phyloP scores from a whole-genome alignment of 2,329 filamentous ascomycete genomes.

The Xylaria sp. region DNA sequence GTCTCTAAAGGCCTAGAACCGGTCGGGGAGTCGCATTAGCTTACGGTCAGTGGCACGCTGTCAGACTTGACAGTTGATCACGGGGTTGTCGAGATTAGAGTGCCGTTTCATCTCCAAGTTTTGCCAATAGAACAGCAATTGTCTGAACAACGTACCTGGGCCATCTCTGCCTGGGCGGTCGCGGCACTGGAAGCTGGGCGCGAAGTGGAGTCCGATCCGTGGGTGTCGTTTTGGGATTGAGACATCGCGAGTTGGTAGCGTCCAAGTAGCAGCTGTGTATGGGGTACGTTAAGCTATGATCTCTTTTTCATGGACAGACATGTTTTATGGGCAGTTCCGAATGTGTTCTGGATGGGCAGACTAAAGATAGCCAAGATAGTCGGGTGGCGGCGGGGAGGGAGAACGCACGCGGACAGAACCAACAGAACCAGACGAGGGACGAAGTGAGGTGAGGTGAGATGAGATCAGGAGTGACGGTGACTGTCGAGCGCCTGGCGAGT shows the following conservation, averaged over 20 bases:
- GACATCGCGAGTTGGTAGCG: conserved; percentile 37
- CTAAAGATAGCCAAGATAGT: not conserved
- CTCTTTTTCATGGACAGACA: too few species aligned
- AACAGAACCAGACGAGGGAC: too few species aligned
- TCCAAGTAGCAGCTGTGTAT: not conserved
- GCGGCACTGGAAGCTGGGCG: conserved; percentile 33
- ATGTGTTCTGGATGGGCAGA: conserved; percentile 6
- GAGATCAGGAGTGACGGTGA: not conserved
- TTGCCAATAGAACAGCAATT: conserved; percentile 9
- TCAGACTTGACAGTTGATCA: not conserved
- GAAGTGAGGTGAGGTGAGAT: not conserved
- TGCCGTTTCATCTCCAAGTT: not conserved
- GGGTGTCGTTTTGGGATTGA: conserved; percentile 36
- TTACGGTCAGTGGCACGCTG: conserved; percentile 1
- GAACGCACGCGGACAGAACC: not conserved
- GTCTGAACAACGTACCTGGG: conserved; percentile 43
- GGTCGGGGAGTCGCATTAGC: conserved; percentile 40
- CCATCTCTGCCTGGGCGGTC: conserved; percentile 43
- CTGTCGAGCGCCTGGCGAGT: not conserved
- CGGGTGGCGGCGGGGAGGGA: conserved; percentile 13
- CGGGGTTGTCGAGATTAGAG: conserved; percentile 3
- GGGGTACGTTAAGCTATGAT: not conserved
- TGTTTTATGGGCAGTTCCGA: not conserved
- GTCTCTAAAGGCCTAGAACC: conserved; percentile 50
- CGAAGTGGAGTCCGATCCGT: conserved; percentile 31